Evolutionary conservation across 495 filamentous ascomycete species (phyloP).

Genomic region (Tirmania nivea): DNA sequence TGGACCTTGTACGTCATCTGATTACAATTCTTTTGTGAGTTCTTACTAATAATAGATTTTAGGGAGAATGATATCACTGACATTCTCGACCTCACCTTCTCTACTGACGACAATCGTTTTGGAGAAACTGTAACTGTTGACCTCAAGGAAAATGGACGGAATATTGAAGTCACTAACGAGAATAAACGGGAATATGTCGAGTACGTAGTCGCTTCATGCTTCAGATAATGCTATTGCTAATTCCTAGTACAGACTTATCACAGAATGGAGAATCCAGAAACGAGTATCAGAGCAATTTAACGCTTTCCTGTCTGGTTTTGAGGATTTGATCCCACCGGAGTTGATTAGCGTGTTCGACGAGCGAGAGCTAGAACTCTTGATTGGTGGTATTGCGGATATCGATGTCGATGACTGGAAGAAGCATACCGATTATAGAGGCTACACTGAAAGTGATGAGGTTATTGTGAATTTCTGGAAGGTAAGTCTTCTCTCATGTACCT

Average conservation of each 20-base stretch:
- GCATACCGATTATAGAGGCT: conserved; percentile 99
- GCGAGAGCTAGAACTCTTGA: conserved; percentile 85
- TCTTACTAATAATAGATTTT: conserved; percentile 7
- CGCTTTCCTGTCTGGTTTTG: conserved; percentile 90
- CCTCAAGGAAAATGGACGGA: conserved; percentile 68
- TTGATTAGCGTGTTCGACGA: conserved; percentile 98
- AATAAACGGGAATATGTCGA: conserved; percentile 94
- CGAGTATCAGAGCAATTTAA: conserved; percentile 95
- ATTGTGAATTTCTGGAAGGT: conserved; percentile 99
- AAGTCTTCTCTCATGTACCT: conserved; percentile 8
- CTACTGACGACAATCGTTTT: conserved; percentile 91
- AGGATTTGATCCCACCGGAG: conserved; percentile 90
- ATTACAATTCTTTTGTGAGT: not conserved
- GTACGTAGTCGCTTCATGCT: conserved; percentile 26
- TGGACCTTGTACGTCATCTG: conserved; percentile 56
- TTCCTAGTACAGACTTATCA: conserved; percentile 43
- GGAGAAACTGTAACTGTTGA: conserved; percentile 82
- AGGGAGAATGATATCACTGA: conserved; percentile 85
- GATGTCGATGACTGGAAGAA: conserved; percentile 99
- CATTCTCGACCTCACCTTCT: conserved; percentile 82
- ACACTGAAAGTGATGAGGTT: conserved; percentile 91
- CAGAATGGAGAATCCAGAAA: conserved; percentile 97
- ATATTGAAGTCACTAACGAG: conserved; percentile 90
- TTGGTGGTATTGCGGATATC: conserved; percentile 97
- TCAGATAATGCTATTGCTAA: not conserved